Percentiles rank a stretch among this genome's conserved stretches.
phyloP scores from a whole-genome alignment of 108 stramenopile species.

The Parmales sp. region DNA sequence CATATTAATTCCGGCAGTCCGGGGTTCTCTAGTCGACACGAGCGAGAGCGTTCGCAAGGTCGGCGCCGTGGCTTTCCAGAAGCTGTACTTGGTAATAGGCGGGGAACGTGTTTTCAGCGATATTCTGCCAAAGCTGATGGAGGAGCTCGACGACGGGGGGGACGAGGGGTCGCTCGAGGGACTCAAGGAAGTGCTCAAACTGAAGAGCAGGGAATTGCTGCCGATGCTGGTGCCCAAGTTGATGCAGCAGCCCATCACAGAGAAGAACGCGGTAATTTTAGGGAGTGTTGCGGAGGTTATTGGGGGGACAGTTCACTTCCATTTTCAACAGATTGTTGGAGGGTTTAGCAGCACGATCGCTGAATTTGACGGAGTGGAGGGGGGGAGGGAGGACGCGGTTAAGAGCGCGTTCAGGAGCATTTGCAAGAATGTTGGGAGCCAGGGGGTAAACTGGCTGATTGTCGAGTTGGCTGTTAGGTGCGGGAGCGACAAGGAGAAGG shows the following conservation, averaged over 20 bases:
- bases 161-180: constrained; percentile 58
- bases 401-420: constrained; percentile 53
- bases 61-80: constrained; percentile 89
- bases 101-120: constrained; percentile 75
- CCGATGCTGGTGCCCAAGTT: constrained; percentile 88
- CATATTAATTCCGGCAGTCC: constrained; percentile 82
- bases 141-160: constrained; percentile 47
- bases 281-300: constrained; percentile 78
- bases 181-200: constrained; percentile 76
- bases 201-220: constrained; percentile 80
- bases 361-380: constrained; percentile 42
- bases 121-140: constrained; percentile 80
- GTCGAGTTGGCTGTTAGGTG: constrained; percentile 63
- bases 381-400: constrained; percentile 40
- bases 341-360: constrained; percentile 55
- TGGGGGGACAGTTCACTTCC: constrained; percentile 64
- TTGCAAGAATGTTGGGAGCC: constrained; percentile 49
- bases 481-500: constrained; percentile 53
- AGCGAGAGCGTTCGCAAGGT: constrained; percentile 64
- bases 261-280: constrained; percentile 73
- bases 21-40: constrained; percentile 87
- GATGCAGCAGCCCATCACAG: constrained; percentile 62
- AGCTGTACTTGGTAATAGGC: constrained; percentile 77
- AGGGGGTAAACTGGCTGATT: constrained; percentile 68
- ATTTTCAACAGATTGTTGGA: constrained; percentile 69